Conservation (phyloP, 129 eudicot species). For the Apium graveolens region DNA sequence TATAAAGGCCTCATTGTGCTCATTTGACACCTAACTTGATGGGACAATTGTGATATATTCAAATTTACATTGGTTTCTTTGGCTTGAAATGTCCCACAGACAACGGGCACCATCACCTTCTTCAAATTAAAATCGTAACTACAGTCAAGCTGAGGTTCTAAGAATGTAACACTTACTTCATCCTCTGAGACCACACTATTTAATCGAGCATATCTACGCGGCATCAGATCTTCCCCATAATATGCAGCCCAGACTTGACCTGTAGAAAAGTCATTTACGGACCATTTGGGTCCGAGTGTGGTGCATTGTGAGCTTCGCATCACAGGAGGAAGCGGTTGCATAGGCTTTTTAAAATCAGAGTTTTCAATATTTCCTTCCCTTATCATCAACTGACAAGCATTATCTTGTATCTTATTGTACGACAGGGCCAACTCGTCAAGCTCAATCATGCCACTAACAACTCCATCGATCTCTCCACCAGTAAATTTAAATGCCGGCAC, state of each 20-base stretch:
- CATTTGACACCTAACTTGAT: conserved; percentile 35
- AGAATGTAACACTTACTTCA: conserved; percentile 30
- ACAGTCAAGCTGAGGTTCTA: conserved; percentile 34
- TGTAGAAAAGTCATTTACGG: conserved; percentile 29
- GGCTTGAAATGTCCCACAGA: conserved; percentile 42
- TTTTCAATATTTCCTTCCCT: conserved; percentile 18
- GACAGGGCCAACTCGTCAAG: conserved; percentile 43
- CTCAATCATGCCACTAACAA: conserved; percentile 40
- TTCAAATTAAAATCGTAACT: conserved; percentile 30
- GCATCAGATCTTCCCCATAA: conserved; percentile 42
- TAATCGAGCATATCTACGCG: conserved; percentile 40
- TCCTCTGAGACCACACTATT: conserved; percentile 30
- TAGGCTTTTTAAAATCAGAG: conserved; percentile 11
- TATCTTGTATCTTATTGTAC: conserved; percentile 16
- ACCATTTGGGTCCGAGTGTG: conserved; percentile 36
- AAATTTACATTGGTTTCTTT: conserved; percentile 25
- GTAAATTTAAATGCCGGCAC: conserved; percentile 43
- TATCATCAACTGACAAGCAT: conserved; percentile 12
- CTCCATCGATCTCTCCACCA: conserved; percentile 44
- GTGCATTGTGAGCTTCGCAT: conserved; percentile 9
- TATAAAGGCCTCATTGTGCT: conserved; percentile 24
- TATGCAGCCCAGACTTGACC: conserved; percentile 63
- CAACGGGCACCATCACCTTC: conserved; percentile 33
- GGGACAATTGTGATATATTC: conserved; percentile 39
- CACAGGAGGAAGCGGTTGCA: neutral